Conservation (phyloP, 1,284 basidiomycete species). For the Ceratorhiza oryzae-sativae region DNA sequence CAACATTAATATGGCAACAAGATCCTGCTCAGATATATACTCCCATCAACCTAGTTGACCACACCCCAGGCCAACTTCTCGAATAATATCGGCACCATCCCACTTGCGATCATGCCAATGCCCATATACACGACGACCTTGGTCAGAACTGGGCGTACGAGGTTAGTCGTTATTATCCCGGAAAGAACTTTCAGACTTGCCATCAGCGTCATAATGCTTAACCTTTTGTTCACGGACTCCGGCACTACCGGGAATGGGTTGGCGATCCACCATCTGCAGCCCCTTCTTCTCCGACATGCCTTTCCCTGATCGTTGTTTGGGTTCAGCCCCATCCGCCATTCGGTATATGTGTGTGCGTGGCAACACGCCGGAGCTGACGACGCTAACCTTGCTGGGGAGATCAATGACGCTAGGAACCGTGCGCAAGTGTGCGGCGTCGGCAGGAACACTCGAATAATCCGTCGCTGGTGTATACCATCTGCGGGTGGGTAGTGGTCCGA, state of each 20-base stretch:
- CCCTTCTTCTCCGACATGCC: constrained; percentile 28
- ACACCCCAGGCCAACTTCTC: constrained; percentile 60
- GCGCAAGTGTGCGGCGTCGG: constrained; percentile 62
- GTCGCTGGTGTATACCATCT: constrained; percentile 89
- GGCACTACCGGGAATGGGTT: constrained; percentile 44
- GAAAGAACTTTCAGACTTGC: constrained; percentile 54
- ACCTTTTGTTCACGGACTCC: constrained; percentile 49
- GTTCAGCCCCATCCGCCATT: constrained; percentile 13
- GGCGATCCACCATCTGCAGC: constrained; percentile 37
- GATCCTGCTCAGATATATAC: neutral
- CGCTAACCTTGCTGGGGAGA: constrained; percentile 56
- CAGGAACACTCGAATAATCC: constrained; percentile 75
- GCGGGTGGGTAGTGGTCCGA: constrained; percentile 70
- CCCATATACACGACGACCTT: constrained; percentile 92
- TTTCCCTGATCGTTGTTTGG: constrained; percentile 28
- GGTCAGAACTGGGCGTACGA: constrained; percentile 65
- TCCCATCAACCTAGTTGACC: neutral
- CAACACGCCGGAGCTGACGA: constrained; percentile 36
- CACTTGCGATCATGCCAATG: constrained; percentile 73
- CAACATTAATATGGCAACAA: neutral
- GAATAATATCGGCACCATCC: constrained; percentile 71
- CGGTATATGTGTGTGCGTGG: constrained; percentile 40
- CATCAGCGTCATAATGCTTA: constrained; percentile 86
- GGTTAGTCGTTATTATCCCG: neutral
- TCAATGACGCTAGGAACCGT: constrained; percentile 88